Evolutionary conservation across 1,139 yeast species (phyloP).

Genomic region (Ashbya aceris): DNA sequence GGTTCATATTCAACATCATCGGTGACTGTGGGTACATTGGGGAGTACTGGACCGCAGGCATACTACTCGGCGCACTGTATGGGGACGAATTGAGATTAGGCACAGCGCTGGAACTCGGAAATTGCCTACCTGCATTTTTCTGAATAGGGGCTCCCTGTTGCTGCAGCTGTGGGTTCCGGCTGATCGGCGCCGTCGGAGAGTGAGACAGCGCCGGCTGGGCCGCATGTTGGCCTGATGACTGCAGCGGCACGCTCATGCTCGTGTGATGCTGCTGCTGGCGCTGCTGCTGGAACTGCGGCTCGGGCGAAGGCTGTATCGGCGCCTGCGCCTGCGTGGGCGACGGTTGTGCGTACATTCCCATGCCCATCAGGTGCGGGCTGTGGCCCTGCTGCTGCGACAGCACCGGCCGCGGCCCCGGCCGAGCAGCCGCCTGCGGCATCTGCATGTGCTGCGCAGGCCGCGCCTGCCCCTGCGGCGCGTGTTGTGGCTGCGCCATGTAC

Average conservation of each 20-base stretch:
- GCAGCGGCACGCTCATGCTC: too few species aligned
- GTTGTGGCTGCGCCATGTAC: conserved; percentile 16
- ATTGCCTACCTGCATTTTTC: conserved; percentile 1
- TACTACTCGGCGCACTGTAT: not conserved
- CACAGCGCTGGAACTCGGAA: conserved; percentile 5
- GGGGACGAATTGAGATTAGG: not conserved
- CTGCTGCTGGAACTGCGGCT: conserved; percentile 8
- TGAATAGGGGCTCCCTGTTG: not conserved
- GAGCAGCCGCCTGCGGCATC: conserved; percentile 6
- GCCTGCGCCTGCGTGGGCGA: conserved; percentile 5
- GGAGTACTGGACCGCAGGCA: conserved; percentile 3
- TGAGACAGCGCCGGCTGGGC: not conserved
- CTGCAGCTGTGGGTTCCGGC: not conserved
- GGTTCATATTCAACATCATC: conserved; percentile 1
- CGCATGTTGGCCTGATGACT: not conserved
- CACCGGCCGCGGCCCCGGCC: conserved; percentile 17
- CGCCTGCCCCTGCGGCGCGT: conserved; percentile 7
- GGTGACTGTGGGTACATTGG: conserved; percentile 6
- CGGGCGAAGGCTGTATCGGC: conserved; percentile 1
- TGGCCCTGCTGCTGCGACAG: conserved; percentile 7
- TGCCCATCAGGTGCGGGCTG: not conserved
- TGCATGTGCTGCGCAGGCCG: conserved; percentile 6
- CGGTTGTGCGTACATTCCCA: not conserved
- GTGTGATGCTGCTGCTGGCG: conserved; percentile 6
- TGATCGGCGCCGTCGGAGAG: not conserved